These are phyloP conservation scores for Fonsecaea erecta DNA, from an alignment of 2,329 filamentous ascomycete species.

Conservation along the genomic window DNA sequence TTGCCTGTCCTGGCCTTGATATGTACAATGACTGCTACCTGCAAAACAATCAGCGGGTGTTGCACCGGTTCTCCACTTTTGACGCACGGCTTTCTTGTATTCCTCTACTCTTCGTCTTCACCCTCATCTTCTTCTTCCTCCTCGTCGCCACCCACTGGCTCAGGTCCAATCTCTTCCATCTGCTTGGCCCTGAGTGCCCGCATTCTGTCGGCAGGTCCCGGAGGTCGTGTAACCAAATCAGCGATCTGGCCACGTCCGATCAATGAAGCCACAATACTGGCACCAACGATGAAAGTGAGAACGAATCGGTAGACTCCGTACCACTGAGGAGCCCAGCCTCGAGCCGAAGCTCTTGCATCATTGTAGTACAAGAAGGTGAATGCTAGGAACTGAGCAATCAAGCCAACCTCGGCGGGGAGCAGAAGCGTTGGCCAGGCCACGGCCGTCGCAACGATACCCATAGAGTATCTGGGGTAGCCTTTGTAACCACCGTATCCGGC, in stretches of 20 bases:
- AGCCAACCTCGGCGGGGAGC: slow-evolving; percentile 79
- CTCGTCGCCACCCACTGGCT: slow-evolving; percentile 42
- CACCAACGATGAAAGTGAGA: slow-evolving; percentile 85
- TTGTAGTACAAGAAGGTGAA: slow-evolving; percentile 87
- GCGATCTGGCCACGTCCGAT: slow-evolving; percentile 80
- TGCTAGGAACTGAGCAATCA: slow-evolving; percentile 82
- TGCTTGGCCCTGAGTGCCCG: slow-evolving; percentile 56
- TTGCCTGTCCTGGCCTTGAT: slow-evolving; percentile 22
- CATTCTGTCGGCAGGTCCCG: slow-evolving; percentile 54
- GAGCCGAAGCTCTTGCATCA: slow-evolving; percentile 72
- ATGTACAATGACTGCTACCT: slow-evolving; percentile 29
- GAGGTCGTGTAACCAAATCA: slow-evolving; percentile 55
- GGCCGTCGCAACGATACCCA: slow-evolving; percentile 77
- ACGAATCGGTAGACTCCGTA: slow-evolving; percentile 90
- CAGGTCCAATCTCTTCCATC: slow-evolving; percentile 53
- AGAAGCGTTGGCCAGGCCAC: slow-evolving; percentile 89
- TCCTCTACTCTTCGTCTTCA: slow-evolving; percentile 36
- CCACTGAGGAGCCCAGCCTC: slow-evolving; percentile 82
- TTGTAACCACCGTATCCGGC: slow-evolving; percentile 69
- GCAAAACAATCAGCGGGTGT: slow-evolving; percentile 20
- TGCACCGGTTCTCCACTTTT: slow-evolving; percentile 13
- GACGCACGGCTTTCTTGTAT: slow-evolving; percentile 11
- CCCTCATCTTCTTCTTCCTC: slow-evolving; percentile 37
- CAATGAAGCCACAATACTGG: slow-evolving; percentile 77
- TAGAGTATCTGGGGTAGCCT: slow-evolving; percentile 79